Base-by-base conservation (phyloP, 495 filamentous ascomycete species). In the Penicillium egyptiacum region DNA sequence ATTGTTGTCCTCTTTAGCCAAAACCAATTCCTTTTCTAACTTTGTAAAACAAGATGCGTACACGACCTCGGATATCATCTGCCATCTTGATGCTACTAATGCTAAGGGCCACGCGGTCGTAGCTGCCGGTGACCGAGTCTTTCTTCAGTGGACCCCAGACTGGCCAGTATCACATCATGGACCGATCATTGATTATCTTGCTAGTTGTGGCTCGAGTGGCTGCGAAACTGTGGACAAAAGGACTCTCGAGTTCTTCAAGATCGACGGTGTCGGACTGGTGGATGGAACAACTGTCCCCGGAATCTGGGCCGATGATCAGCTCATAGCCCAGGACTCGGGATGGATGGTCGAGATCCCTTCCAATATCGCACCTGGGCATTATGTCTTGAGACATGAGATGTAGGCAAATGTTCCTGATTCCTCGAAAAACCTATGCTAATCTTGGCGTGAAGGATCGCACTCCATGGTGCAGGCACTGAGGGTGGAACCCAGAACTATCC, bases 401-500 rank as follows among this genome's bases (percentile, higher is more conserved):
- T 55, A 39, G n/a, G 53, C 28, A 7, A 0, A 3, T 16, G 0
- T 35, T 1, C 2, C 6, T 2, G 4, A 17, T 7, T 19, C 5
- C 11, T 11, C 1, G 3, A 22, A 1, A 16, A 17, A 25, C 0
- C 9, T 12, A 1, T 7, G n/a, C 53, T 55, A 39, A 47, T 17
- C 22, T n/a, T 5, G 2, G 5, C 20, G 1, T 10, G 10, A 30
- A 84, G 91, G 57, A 87, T 91, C 55, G 88, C 86, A 10, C 82
- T 91, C 4, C 88, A 92, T 72, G 72, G 78, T 6, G 87, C 83
- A 4, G 76, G 68, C 11, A 56, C 69, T 10, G 53, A 60, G 5
- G 75, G 84, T 61, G 87, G 86, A 30, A 85, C 89, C 0, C 88
- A 93, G 78, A 83, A 83, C 61, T 93, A 93, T 60, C 86, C 87